Percentiles rank a stretch among this genome's conserved stretches.
Conservation (phyloP, 1,284 basidiomycete genomes). For the Tilletia indica region DNA sequence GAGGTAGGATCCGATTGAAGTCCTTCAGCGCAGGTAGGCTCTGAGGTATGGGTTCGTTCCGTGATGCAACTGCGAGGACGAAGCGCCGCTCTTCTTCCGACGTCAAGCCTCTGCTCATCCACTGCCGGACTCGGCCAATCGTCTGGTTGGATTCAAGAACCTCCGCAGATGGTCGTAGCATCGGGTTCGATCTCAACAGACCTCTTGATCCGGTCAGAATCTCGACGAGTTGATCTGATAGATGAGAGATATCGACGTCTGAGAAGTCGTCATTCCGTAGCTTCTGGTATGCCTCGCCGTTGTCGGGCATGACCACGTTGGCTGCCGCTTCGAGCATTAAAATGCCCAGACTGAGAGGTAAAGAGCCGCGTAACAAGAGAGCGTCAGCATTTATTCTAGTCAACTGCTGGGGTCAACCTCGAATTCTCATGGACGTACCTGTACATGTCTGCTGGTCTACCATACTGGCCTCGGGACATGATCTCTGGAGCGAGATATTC, state of each 20-base stretch:
- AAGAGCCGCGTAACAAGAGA: neutral
- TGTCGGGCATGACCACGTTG: slow-evolving; percentile 92
- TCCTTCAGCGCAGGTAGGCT: no score
- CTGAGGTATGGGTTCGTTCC: neutral
- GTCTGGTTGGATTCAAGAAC: slow-evolving; percentile 33
- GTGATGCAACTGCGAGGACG: neutral
- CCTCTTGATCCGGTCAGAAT: slow-evolving; percentile 32
- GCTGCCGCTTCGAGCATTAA: slow-evolving; percentile 90
- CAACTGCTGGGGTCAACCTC: neutral
- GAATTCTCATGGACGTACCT: no score
- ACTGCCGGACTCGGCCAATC: slow-evolving; percentile 25
- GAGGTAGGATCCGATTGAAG: no score
- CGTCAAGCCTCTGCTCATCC: slow-evolving; percentile 27
- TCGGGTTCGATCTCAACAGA: slow-evolving; percentile 17
- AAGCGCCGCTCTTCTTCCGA: neutral
- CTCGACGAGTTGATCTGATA: slow-evolving; percentile 55
- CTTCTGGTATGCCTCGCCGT: slow-evolving; percentile 94
- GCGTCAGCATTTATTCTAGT: no score
- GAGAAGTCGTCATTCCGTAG: slow-evolving; percentile 87
- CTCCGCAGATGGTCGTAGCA: slow-evolving; percentile 23
- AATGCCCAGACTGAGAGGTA: slow-evolving; percentile 75
- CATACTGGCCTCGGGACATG: slow-evolving; percentile 76
- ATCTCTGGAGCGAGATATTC: slow-evolving; percentile 98
- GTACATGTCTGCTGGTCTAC: slow-evolving; percentile 93
- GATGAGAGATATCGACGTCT: slow-evolving; percentile 73